Evolutionary conservation across 1,284 basidiomycete species (phyloP).

Genomic region (Ganoderma multipileum): DNA sequence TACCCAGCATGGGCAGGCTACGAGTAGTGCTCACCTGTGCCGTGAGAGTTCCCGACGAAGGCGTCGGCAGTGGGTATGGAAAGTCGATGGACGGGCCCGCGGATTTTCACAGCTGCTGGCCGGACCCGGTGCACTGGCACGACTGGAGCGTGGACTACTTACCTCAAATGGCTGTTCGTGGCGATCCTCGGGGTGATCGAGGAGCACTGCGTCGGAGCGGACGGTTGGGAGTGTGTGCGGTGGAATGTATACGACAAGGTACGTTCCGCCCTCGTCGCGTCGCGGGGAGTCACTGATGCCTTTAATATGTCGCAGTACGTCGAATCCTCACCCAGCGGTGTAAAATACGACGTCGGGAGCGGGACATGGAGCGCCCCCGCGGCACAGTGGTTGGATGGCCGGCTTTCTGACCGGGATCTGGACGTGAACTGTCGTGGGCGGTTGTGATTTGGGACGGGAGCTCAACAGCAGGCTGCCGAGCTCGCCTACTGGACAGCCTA

Average conservation of each 20-base stretch:
- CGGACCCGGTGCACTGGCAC: neutral
- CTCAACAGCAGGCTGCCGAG: neutral
- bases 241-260: neutral
- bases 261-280: neutral
- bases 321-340: neutral
- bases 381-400: neutral
- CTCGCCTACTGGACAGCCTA: neutral
- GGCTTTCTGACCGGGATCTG: neutral
- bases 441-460: neutral
- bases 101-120: neutral
- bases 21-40: neutral
- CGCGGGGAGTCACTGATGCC: neutral
- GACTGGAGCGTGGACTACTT: neutral
- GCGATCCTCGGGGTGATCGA: neutral
- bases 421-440: neutral
- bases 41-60: neutral
- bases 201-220: neutral
- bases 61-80: neutral
- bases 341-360: neutral
- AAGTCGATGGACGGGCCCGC: neutral
- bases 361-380: neutral
- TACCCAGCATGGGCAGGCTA: neutral
- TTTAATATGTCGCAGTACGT: neutral
- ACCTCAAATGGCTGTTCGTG: neutral
- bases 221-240: neutral